Evolutionary conservation across 2,329 filamentous ascomycete genomes (phyloP), one percentile per base, ranked within the genome.

Genomic region (Myriangium duriaei): DNA sequence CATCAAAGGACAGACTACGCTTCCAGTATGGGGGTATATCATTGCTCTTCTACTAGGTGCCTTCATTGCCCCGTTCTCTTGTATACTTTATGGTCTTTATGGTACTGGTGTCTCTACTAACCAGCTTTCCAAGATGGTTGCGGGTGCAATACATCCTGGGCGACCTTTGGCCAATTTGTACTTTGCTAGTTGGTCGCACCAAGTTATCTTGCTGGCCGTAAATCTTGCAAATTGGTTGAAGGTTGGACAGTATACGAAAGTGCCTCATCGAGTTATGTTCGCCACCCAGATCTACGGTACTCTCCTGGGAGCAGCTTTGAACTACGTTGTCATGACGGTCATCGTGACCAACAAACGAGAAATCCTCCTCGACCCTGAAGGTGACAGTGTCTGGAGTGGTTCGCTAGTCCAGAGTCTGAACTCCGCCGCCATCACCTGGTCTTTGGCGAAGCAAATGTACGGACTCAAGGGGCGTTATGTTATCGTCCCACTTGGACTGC

Each of bases 91-190:
- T 40, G 64, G 67, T 2, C 60, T 68, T 1, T 74, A 59, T 29
- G 71, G 71, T 7, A 74, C 68, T 32, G 71, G 71, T 10, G 72
- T 74, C 21, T 67, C 68, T 5, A 74, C 70, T 2, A 74, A 74
- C 48, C 71, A 74, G 40, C 42, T 75, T 28, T 73, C 69, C 13
- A 72, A 73, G 45, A 70, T 73, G 68, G 42, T 74, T 33, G 70
- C 63, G 0, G 70, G 70, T 35, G 55, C 71, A 3, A 53, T 69
- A 7, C 37, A 39, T 29, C 37, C 37, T 15, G 37, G 37, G 4
- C 14, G 30, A 1, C 37, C 37, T 4, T 13, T 39, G 4, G 37
- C 37, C n/a, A 39, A 39, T 26, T 13, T 39, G 6, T 39, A 39
- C 14, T 39, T 39, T 17, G 37, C 35, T 4, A 15, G 13, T 7